A percentile compares a stretch with the other conserved stretches of the same genome.
Conservation (phyloP, 1,284 basidiomycete species). For the Fistulinella cinereoalba region DNA sequence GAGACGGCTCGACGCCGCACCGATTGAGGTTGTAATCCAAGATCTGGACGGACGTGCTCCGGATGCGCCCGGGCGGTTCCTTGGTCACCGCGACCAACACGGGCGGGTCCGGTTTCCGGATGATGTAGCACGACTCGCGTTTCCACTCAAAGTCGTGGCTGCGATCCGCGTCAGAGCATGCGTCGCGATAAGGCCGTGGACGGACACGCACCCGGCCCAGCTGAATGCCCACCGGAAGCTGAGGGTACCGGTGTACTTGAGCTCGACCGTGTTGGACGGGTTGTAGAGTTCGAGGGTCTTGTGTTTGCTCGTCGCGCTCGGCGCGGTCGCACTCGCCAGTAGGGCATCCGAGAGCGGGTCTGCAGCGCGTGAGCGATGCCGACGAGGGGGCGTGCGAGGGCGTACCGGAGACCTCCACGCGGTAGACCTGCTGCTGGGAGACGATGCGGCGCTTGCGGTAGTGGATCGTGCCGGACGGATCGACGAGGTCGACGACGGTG, state of each 20-base stretch:
- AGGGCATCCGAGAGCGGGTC: conserved; percentile 67
- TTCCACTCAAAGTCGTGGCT: conserved; percentile 84
- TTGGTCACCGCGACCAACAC: conserved; percentile 79
- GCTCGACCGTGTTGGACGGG: conserved; percentile 63
- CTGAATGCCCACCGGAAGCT: conserved; percentile 75
- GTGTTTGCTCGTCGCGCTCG: conserved; percentile 61
- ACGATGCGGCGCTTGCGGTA: conserved; percentile 65
- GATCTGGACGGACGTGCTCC: conserved; percentile 71
- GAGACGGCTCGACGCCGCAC: too few relatives aligned
- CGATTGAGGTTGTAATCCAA: conserved; percentile 81
- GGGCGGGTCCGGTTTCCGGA: conserved; percentile 82
- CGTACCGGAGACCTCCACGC: conserved; percentile 64
- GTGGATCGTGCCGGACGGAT: conserved; percentile 57
- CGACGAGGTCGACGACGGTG: conserved; percentile 60
- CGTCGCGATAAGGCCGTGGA: neutral
- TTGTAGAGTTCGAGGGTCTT: conserved; percentile 76
- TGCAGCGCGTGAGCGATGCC: conserved; percentile 24
- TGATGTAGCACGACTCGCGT: conserved; percentile 74
- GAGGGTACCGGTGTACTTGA: conserved; percentile 71
- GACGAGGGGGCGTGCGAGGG: neutral
- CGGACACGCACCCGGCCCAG: conserved; percentile 70
- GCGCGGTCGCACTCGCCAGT: conserved; percentile 61
- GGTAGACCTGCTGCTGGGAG: conserved; percentile 46
- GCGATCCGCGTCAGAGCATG: neutral
- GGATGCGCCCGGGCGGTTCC: conserved; percentile 64